Conservation (phyloP, 352 stramenopile genomes). For the Globisporangium spiculum region DNA sequence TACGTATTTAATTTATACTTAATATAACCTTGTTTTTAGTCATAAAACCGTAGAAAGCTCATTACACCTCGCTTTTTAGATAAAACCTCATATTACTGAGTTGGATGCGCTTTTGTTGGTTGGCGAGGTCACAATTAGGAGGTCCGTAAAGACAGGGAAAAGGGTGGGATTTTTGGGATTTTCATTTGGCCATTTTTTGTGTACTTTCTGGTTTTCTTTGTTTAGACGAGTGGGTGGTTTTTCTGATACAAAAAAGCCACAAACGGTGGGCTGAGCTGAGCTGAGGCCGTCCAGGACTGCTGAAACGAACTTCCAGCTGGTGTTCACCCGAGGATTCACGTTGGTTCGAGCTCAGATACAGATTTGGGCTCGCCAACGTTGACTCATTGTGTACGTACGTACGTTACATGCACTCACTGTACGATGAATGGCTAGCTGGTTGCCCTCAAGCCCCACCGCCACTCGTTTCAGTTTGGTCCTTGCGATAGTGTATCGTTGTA, state of each 20-base stretch:
- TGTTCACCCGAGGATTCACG: too few species aligned
- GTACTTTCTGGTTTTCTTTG: not conserved
- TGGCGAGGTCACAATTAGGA: not conserved
- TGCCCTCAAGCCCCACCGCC: too few species aligned
- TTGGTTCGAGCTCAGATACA: too few species aligned
- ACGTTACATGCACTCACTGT: too few species aligned
- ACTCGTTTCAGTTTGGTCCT: too few species aligned
- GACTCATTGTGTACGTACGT: too few species aligned
- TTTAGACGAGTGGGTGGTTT: not conserved
- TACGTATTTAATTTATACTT: too few species aligned
- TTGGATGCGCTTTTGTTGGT: constrained; percentile 2
- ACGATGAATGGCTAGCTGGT: too few species aligned
- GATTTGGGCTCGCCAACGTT: too few species aligned
- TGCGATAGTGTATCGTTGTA: too few species aligned
- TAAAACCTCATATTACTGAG: constrained; percentile 8
- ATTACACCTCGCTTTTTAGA: not conserved
- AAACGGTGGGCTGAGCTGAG: not conserved
- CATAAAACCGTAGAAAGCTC: not conserved
- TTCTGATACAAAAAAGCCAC: not conserved
- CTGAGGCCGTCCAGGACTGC: not conserved
- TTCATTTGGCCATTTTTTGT: not conserved
- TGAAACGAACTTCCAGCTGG: not conserved
- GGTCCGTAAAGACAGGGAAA: not conserved
- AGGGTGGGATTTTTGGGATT: not conserved
- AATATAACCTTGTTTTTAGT: not conserved